These are phyloP conservation scores for Carex scoparia DNA, from an alignment of 176 grass and related monocot species.

Conservation along the genomic window DNA sequence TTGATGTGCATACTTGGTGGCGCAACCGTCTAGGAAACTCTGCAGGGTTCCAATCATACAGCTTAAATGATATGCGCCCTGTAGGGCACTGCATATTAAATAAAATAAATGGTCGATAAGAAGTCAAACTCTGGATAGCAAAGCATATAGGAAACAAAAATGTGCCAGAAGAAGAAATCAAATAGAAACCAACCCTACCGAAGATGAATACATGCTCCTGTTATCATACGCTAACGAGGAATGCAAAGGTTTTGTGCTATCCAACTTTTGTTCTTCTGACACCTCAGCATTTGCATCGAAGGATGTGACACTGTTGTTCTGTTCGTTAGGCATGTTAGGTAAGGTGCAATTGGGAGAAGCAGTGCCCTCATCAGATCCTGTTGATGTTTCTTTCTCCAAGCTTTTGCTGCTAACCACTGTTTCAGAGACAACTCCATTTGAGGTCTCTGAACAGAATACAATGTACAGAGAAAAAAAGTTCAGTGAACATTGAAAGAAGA, in stretches of 20 bases:
- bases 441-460: constrained; percentile 40
- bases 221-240: constrained; percentile 53
- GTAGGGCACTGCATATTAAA: constrained; percentile 84
- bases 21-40: constrained; percentile 93
- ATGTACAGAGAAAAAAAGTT: not conserved
- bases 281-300: constrained; percentile 49
- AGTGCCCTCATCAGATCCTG: constrained; percentile 60
- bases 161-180: constrained; percentile 18
- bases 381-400: constrained; percentile 58
- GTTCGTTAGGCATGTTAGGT: constrained; percentile 50
- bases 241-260: constrained; percentile 47
- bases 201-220: constrained; percentile 73
- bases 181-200: constrained; percentile 35
- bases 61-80: constrained; percentile 96
- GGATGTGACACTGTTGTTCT: constrained; percentile 45
- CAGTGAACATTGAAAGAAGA: not conserved
- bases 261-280: constrained; percentile 46
- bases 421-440: constrained; percentile 35
- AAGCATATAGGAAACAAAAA: constrained; percentile 1
- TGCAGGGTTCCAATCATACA: constrained; percentile 99
- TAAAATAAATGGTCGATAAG: constrained; percentile 31
- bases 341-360: constrained; percentile 63
- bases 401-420: constrained; percentile 50
- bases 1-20: constrained; percentile 64
- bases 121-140: not conserved